Evolutionary conservation across 2,329 filamentous ascomycete species (phyloP), one percentile per base, ranked within the genome.

Genomic region (Periglandula ipomoeae): DNA sequence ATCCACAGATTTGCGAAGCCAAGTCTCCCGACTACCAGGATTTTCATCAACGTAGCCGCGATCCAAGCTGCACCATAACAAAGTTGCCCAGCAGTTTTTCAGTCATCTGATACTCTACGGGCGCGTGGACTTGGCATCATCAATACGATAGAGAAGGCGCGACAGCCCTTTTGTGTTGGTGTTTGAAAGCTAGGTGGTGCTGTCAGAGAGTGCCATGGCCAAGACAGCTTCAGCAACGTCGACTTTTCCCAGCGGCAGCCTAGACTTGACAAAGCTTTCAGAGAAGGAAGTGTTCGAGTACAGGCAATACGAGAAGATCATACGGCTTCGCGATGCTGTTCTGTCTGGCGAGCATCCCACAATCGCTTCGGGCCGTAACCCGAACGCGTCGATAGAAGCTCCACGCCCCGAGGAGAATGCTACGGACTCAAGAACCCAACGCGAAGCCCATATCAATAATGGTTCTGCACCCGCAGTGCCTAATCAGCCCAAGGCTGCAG

Each of bases 291-390:
- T 73, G 50, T 70, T 75, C 59, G 79, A 84, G 61, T 68, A 84
- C 44, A 67, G 73, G 46, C 81, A 90, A 67, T 93, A 89, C 71
- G 79, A 85, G 62, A 88, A 84, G 69, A 86, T 97, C 60, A 65
- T 95, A 61, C 79, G 75, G 57, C 82, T 97, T 66, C 84, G 83
- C 67, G 86, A 95, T 71, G 76, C 82, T 57, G 78, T 97, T 58
- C 74, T 93, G 62, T 80, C 87, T 65, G 89, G 90, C 61, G 81
- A 76, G 58, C 85, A 90, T 61, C 75, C 79, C 44, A 75, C 70
- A 58, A 75, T 84, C 66, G 82, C 80, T 62, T 63, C 74, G 30
- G 73, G 75, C 50, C 58, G 68, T 49, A 69, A 71, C 61, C 57
- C 71, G 52, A 56, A 59, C 52, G 42, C 54, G 30, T 51, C 56